Evolutionary conservation across 2,329 filamentous ascomycete species (phyloP), one percentile per base, ranked within the genome.

Genomic region (Trichophaea hybrida): DNA sequence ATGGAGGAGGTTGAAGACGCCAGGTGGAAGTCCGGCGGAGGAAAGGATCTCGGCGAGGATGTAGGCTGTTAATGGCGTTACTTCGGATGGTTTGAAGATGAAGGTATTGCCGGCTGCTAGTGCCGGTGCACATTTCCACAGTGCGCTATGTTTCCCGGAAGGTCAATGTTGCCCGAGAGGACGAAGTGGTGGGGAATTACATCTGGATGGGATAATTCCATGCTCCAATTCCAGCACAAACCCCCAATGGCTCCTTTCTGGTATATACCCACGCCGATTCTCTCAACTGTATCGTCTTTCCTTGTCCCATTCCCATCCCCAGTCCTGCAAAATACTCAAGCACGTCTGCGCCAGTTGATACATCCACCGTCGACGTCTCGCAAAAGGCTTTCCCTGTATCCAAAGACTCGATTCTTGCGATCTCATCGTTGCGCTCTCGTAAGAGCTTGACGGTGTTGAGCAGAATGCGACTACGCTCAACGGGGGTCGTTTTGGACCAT

Each of bases 161-260:
- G 13, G 50, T 53, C 24, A 53, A 33, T 5, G 13, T 37, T 37
- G 4, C 8, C 37, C 10, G 40, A 12, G 17, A 46, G 12, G 13
- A n/a, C 31, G 6, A 55, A 32, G 53, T 17, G 53, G 13, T 17
- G 17, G 35, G 43, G 17, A 65, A 71, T 59, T 69, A 75, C 72
- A 94, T 94, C 72, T 94, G 88, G 65, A 94, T 86, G 10, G 88
- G 88, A 70, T 94, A 94, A 73, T 94, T 94, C 88, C 88, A 94
- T 12, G 88, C 88, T 58, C 88, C 88, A 66, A 94, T 94, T 59
- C 86, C 88, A 12, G 80, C 88, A 71, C 88, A 94, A 12, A 93
- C 87, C 32, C 88, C 88, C 15, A 94, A 75, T 4, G 88, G 79
- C 67, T 87, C 85, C 71, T 93, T 91, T 69, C 81, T 84, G 8